Evolutionary conservation across 1,139 yeast species (phyloP).

Genomic region (Spathaspora sp.): DNA sequence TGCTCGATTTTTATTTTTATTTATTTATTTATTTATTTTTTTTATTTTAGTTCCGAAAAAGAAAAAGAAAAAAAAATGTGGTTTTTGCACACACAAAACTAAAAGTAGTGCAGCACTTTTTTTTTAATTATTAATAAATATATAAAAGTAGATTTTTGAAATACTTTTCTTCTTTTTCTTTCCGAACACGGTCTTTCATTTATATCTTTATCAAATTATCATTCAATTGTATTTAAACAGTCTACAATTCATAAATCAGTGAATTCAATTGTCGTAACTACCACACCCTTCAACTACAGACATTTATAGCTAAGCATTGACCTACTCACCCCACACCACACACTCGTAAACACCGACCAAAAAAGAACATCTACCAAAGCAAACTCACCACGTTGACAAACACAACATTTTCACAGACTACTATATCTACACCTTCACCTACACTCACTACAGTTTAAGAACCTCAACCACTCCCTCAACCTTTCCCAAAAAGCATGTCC

Average conservation of each 20-base stretch:
- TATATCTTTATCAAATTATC: no score
- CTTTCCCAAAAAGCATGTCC: constrained; percentile 9
- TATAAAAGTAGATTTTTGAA: neutral
- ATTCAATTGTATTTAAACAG: no score
- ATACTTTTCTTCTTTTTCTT: neutral
- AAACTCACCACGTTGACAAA: no score
- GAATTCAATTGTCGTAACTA: neutral
- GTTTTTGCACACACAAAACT: neutral
- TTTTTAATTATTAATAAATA: no score
- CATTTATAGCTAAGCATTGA: neutral
- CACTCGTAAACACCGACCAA: neutral
- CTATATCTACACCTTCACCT: no score
- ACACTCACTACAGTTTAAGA: neutral
- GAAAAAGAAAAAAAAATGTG: neutral
- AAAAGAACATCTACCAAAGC: no score
- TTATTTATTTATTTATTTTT: no score
- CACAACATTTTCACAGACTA: no score
- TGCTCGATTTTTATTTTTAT: neutral
- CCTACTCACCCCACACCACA: neutral
- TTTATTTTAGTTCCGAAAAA: neutral
- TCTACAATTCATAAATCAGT: no score
- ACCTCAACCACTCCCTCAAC: neutral
- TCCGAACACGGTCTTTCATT: neutral
- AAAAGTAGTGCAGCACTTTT: neutral
- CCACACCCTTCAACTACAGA: neutral